Conservation (phyloP, 805 yeast genomes). For the Teunomyces funiuensis region DNA sequence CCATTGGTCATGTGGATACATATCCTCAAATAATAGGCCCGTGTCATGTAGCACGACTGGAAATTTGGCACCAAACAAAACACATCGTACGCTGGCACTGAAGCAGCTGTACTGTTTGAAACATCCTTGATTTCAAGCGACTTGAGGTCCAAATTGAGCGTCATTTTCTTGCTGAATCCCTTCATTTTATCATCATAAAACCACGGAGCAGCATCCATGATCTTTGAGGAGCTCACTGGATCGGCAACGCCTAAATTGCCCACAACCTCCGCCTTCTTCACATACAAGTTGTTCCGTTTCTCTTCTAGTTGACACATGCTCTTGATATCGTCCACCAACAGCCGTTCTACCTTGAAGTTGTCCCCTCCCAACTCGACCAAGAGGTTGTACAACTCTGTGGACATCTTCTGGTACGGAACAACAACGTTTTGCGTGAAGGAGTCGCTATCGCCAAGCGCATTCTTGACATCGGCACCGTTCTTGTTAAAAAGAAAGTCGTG, state of each 20-base stretch:
- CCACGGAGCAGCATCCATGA: conserved; percentile 11
- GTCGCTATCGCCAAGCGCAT: conserved; percentile 17
- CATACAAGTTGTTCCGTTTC: conserved; percentile 24
- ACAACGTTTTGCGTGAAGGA: conserved; percentile 24
- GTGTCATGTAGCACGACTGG: conserved; percentile 33
- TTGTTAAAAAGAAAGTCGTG: conserved; percentile 34
- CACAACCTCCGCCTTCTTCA: conserved; percentile 10
- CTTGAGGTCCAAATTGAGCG: conserved; percentile 15
- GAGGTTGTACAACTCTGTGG: conserved; percentile 18
- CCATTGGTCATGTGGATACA: conserved; percentile 20
- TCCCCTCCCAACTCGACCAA: conserved; percentile 21
- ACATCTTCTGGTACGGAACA: conserved; percentile 20
- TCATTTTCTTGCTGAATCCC: conserved; percentile 13
- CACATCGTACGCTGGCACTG: conserved; percentile 17
- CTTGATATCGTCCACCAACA: conserved; percentile 29
- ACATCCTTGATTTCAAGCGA: conserved; percentile 14
- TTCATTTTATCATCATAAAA: background rate
- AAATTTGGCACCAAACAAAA: conserved; percentile 38
- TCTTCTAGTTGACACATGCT: conserved; percentile 27
- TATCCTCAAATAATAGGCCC: conserved; percentile 32
- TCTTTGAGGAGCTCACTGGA: conserved; percentile 7
- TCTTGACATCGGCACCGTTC: conserved; percentile 5
- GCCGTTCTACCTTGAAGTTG: conserved; percentile 28
- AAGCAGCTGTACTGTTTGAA: background rate
- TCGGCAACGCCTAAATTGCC: conserved; percentile 10